Percentiles rank a stretch among this genome's conserved stretches.
phyloP scores from a whole-genome alignment of 1,139 yeast genomes.

The Barnettozyma hawaiiensis region DNA sequence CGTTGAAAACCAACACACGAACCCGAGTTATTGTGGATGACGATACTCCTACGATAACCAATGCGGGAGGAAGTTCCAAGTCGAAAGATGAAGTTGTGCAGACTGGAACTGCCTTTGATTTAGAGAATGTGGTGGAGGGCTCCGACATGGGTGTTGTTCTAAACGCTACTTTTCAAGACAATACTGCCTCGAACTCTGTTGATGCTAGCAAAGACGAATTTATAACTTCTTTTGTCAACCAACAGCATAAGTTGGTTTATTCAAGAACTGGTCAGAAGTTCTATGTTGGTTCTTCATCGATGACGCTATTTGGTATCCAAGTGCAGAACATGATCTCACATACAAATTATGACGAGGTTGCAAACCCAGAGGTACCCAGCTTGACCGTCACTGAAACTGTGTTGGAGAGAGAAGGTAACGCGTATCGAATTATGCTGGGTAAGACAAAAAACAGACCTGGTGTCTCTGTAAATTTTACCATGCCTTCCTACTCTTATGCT shows the following conservation, averaged over 20 bases:
- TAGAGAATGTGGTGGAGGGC: constrained; percentile 18
- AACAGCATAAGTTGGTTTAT: constrained; percentile 63
- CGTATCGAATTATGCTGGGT: constrained; percentile 62
- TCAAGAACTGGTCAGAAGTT: constrained; percentile 70
- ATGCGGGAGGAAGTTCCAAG: neutral
- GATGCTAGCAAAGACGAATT: constrained; percentile 35
- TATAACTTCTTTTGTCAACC: constrained; percentile 62
- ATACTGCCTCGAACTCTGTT: constrained; percentile 18
- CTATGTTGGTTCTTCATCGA: constrained; percentile 74
- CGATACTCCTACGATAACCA: neutral
- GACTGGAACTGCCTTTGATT: constrained; percentile 1
- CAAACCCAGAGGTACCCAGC: constrained; percentile 12
- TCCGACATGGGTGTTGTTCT: constrained; percentile 21
- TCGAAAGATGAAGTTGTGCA: neutral
- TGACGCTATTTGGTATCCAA: constrained; percentile 75
- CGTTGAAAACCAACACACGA: constrained; percentile 32
- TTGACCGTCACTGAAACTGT: constrained; percentile 33
- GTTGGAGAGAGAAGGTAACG: constrained; percentile 68
- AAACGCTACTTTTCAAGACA: constrained; percentile 23
- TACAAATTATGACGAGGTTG: constrained; percentile 12
- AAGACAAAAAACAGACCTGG: constrained; percentile 67
- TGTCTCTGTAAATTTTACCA: constrained; percentile 56
- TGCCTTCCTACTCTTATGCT: constrained; percentile 77
- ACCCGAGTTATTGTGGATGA: neutral
- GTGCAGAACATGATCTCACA: constrained; percentile 46